Evolutionary conservation across 768 basidiomycete species (phyloP), one percentile per base, ranked within the genome.

Genomic region (Pisolithus sp.): DNA sequence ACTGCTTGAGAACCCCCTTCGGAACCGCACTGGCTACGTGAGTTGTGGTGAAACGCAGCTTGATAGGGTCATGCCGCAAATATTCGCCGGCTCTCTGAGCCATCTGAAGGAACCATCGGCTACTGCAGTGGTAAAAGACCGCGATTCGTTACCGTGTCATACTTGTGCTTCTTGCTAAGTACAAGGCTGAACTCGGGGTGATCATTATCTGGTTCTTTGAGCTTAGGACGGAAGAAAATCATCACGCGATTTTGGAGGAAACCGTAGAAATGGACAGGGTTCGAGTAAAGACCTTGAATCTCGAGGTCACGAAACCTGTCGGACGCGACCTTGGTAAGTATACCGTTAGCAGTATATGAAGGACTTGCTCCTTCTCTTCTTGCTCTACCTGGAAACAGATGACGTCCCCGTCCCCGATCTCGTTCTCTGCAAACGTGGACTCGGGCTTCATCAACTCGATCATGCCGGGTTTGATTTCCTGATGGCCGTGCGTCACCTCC

Each of bases 391-490:
- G 96, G 83, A 97, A 98, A 69, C 94, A 97, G 50, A 99, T 91
- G 59, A 99, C 83, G 70, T 99, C 96, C 52, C 96, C 96, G 66
- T 98, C 95, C 68, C 98, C 96, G 57, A 99, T 97, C 71, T 99
- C 96, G 64, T 92, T 96, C 68, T 97, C 93, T 47, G 88, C 81
- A 70, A 97, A 97, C 1, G 96, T 94, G 51, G 83, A 71, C 71
- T 97, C 97, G 36, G 79, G 82, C 73, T 98, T 98, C 94, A 98
- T 96, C 44, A 83, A 76, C 71, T 98, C 96, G 62, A 99, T 98
- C 96, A 98, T 98, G 53, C 92, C 93, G 5, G 96, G 96, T 79
- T 98, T 99, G 71, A 99, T 98, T 85, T 99, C 96, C 89, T 94
- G 52, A 8, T 18, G 13, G 15, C 24, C 21, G 3, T 28, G 20